Base-by-base conservation (phyloP, 2,329 filamentous ascomycete genomes). In the Epichloe gansuensis region DNA sequence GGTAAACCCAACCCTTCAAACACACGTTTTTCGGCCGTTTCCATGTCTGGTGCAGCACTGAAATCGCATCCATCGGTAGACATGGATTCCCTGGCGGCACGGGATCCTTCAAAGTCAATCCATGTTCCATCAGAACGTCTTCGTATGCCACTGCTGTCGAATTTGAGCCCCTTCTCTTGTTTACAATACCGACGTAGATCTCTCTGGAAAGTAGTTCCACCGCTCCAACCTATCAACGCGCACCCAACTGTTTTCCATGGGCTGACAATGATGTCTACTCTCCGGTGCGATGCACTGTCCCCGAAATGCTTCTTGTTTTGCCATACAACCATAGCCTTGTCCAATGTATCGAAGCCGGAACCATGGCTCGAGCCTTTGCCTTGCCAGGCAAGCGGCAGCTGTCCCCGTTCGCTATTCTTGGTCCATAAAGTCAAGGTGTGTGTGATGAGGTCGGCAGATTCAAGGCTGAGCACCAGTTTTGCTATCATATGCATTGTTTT, bases 241-340 rank as follows among this genome's bases (percentile, higher is more conserved):
- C 90, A 96, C 0, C 93, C 91, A 0, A 87, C 82, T 0, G 89
- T 95, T 52, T 83, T 84, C 88, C 91, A 96, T 0, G 91, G 89
- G 23, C 82, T 83, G 56, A 97, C 75, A 58, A 97, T 91, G 54
- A 97, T 95, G 63, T 97, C 91, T 1, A 97, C 91, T 46, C 91
- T 77, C 21, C 90, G 81, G 63, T 95, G 91, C 1, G 78, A 76
- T n/a, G 54, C 48, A 15, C 7, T 15, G 3, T 41, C 5, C 4
- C 43, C 53, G 9, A 23, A 6, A 1, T 23, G 9, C 2, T 55
- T 37, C 13, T 47, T 48, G 37, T 66, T 58, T 63, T 95, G 88
- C 91, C 91, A 97, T 0, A 96, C 89, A 1, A 96, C 86, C 50
- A 97, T 72, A 0, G 90, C 90, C 66, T 96, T 96, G 66, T 97